Base-by-base conservation (phyloP, 2,329 filamentous ascomycete species). In the Fusarium vanettenii region DNA sequence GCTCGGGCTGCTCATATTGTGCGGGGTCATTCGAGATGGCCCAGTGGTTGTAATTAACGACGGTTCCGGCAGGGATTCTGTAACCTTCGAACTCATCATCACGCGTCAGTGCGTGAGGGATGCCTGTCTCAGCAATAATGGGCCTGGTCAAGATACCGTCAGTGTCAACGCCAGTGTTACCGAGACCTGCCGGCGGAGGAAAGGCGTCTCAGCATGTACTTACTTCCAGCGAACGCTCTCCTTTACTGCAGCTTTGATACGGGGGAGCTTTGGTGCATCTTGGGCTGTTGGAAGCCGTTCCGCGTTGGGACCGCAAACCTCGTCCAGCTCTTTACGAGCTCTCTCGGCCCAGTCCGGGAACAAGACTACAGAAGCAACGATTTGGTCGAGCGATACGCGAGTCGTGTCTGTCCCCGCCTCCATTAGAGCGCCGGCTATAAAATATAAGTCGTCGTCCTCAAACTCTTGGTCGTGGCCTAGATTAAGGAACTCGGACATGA, bases 31-130 rank as follows among this genome's bases (percentile, higher is more conserved):
- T 27, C 13, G 55, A 33, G 9, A 65, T 65, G 10, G 39, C 52
- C 63, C 52, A 65, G 27, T 35, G 29, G 16, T 65, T 65, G 13
- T 39, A 59, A 2, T 41, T 65, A 3, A 65, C 39, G n/a, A 60
- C 41, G 6, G 63, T 60, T 5, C 63, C 63, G 5, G 63, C 63
- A 16, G 63, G 63, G 14, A 60, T 31, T 13, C 33, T 27, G n/a
- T 60, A 60, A 14, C 63, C 63, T 25, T 60, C 39, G 35, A 33
- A 65, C n/a, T 65, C 63, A n/a, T 60, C 43, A 16, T 65, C 63
- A 2, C 14, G 13, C 6, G 20, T 65, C 2, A 60, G 16, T 3
- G 39, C 55, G 10, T 50, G 52, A 6, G 63, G 52, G 20, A 50
- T 60, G 3, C 63, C 63, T 4, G 37, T 60, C 56, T 41, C 16